phyloP scores from a whole-genome alignment of 176 grass and related monocot genomes.

The Triticum monococcum region DNA sequence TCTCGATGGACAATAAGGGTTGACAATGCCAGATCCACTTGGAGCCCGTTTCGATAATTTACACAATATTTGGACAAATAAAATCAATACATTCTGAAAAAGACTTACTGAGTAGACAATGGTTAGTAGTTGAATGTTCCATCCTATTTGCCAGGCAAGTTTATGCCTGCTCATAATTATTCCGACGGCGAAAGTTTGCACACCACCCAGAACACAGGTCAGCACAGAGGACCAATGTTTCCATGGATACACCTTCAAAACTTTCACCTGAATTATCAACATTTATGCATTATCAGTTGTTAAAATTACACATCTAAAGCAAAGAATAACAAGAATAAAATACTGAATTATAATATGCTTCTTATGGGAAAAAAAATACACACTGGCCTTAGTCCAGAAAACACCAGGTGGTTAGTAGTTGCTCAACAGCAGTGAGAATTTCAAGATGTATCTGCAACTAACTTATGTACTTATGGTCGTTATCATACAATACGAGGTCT shows the following conservation, averaged over 20 bases:
- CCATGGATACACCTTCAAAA: background rate
- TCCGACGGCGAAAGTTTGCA: constrained; percentile 4
- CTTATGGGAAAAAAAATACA: background rate
- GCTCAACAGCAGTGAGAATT: background rate
- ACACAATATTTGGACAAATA: too few relatives aligned
- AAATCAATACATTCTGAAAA: too few relatives aligned
- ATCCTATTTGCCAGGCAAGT: too few relatives aligned
- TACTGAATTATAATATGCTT: background rate
- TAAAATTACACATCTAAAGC: background rate
- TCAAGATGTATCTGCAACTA: background rate
- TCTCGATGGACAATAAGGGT: background rate
- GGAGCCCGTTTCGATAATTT: background rate
- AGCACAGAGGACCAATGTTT: constrained; percentile 17
- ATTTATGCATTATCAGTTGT: background rate
- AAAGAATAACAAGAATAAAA: background rate
- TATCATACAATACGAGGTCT: background rate
- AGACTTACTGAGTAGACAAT: too few relatives aligned
- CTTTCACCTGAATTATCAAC: constrained; percentile 10
- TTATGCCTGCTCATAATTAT: background rate
- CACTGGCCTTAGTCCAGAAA: background rate
- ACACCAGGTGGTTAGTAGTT: background rate
- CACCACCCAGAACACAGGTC: background rate
- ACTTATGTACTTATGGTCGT: background rate
- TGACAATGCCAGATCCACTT: background rate
- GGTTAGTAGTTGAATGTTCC: too few relatives aligned